Conservation (phyloP, 352 stramenopile genomes). For the Peronospora destructor region DNA sequence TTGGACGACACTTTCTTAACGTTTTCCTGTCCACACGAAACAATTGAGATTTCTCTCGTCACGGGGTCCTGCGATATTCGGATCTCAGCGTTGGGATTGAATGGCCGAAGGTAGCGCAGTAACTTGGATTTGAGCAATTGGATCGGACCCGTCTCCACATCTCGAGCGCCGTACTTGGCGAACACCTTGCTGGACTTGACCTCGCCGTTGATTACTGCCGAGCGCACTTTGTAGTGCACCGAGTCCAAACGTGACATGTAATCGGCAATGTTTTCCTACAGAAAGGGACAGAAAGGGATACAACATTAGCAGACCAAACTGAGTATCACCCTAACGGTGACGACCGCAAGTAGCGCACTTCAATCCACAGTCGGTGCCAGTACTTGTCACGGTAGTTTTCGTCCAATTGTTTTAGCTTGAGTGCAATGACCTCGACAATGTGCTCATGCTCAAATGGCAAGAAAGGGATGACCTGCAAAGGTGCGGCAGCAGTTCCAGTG, state of each 20-base stretch:
- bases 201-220: conserved; percentile 38
- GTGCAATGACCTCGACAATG: conserved; percentile 70
- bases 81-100: conserved; percentile 67
- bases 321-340: not conserved
- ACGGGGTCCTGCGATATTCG: conserved; percentile 43
- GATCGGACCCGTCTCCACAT: conserved; percentile 70
- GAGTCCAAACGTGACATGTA: conserved; percentile 70
- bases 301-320: not conserved
- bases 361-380: conserved; percentile 69
- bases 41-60: conserved; percentile 49
- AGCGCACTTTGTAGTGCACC: conserved; percentile 67
- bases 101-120: conserved; percentile 65
- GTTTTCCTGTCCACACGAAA: conserved; percentile 35
- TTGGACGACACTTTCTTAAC: conserved; percentile 8
- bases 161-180: conserved; percentile 77
- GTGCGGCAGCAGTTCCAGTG: not conserved
- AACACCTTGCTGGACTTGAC: conserved; percentile 63
- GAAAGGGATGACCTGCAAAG: conserved; percentile 74
- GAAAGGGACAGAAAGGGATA: not conserved
- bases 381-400: conserved; percentile 66
- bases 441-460: conserved; percentile 81
- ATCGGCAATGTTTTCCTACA: conserved; percentile 43
- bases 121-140: conserved; percentile 80
- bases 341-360: conserved; percentile 29
- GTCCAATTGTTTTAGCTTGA: conserved; percentile 76